phyloP scores from a whole-genome alignment of 192 early-diverging fungal species.

The Coemansia sp. region DNA sequence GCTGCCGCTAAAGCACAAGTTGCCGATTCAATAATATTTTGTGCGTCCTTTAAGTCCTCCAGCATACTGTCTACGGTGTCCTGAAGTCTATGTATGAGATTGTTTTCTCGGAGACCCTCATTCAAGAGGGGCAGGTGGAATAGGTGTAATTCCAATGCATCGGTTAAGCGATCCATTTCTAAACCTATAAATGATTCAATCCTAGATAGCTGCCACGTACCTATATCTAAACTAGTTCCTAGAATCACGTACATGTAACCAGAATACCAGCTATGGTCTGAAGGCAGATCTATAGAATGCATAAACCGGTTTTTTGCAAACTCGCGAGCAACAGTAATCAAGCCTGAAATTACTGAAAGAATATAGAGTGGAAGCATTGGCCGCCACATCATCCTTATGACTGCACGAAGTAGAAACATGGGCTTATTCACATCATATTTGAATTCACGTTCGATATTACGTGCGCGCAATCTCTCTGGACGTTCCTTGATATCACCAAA shows the following conservation, averaged over 20 bases:
- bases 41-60: no score
- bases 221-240: not conserved
- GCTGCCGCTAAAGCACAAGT: not conserved
- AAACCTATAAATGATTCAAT: not conserved
- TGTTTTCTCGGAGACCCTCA: not conserved
- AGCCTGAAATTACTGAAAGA: not conserved
- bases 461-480: not conserved
- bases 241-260: slow-evolving; percentile 2
- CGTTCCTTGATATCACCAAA: not conserved
- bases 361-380: slow-evolving; percentile 31
- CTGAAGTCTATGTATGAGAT: no score
- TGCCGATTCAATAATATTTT: no score
- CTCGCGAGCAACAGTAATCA: no score
- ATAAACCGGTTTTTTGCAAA: not conserved
- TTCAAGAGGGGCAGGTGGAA: slow-evolving; percentile 21
- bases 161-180: slow-evolving; percentile 2
- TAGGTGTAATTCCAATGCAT: slow-evolving; percentile 21
- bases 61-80: no score
- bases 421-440: not conserved
- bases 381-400: slow-evolving; percentile 34
- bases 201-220: not conserved
- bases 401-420: slow-evolving; percentile 16
- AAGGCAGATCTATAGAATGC: slow-evolving; percentile 16
- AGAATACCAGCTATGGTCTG: slow-evolving; percentile 20
- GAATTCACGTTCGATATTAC: not conserved